Evolutionary conservation across 106 monocot genomes (phyloP).

Genomic region (Allium fistulosum): DNA sequence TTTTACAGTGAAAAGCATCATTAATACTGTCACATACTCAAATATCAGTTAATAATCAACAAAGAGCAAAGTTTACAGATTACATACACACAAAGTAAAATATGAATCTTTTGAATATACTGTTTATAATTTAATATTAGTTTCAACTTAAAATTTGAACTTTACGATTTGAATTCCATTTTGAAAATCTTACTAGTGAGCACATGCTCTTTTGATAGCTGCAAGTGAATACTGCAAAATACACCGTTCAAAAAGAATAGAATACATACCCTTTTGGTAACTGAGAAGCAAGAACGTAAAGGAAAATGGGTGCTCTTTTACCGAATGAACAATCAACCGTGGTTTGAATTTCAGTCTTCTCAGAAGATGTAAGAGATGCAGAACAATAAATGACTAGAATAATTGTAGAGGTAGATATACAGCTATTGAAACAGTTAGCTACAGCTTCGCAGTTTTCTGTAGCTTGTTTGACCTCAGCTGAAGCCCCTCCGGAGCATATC

Average conservation of each 20-base stretch:
- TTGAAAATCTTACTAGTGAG: too few relatives aligned
- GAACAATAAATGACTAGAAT: conserved; percentile 75
- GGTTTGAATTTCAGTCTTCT: conserved; percentile 42
- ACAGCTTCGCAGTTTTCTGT: conserved; percentile 79
- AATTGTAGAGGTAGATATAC: conserved; percentile 48
- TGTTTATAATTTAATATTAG: too few relatives aligned
- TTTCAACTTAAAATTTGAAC: too few relatives aligned
- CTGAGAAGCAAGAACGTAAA: conserved; percentile 47
- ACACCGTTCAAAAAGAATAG: background rate
- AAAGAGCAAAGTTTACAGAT: too few relatives aligned
- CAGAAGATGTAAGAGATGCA: conserved; percentile 30
- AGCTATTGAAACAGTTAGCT: conserved; percentile 62
- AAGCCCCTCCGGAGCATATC: conserved; percentile 50
- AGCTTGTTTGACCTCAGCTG: conserved; percentile 57
- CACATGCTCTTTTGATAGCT: too few relatives aligned
- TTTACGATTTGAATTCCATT: too few relatives aligned
- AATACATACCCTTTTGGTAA: conserved; percentile 61
- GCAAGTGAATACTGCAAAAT: background rate
- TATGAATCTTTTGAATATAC: too few relatives aligned
- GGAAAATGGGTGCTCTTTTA: conserved; percentile 21
- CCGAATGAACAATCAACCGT: conserved; percentile 12
- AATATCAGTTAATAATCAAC: too few relatives aligned
- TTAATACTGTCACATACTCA: too few relatives aligned
- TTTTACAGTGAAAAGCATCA: too few relatives aligned
- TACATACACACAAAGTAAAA: too few relatives aligned